Base-by-base conservation (phyloP, 2,329 filamentous ascomycete genomes). In the Dryadomyces quercus-mongolicae region DNA sequence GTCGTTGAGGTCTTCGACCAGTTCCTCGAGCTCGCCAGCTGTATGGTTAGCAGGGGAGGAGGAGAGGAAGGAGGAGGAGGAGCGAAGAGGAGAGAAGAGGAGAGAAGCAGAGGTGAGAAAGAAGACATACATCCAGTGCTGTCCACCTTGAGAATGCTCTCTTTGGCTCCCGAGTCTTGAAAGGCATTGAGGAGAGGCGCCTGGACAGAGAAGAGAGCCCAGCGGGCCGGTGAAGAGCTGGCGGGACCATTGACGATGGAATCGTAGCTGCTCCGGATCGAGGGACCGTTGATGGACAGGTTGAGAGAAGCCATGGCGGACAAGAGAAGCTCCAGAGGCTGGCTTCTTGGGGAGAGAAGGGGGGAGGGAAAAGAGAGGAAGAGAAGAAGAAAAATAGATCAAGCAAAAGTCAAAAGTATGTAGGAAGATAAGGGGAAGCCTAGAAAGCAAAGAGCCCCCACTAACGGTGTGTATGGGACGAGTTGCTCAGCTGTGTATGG, bases 1-100 rank as follows among this genome's bases (percentile, higher is more conserved):
- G 69, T 98, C 93, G 61, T 85, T 97, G 71, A 98, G 95, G 60
- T 98, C 93, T 62, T 98, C 93, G 62, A 95, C 81, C 56, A 98
- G 76, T 60, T 96, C 90, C 55, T 82, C 74, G 58, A 98, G 76
- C 70, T 98, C 92, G 59, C 93, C 93, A 72, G 96, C 91, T 93
- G 50, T 34, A 42, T 43, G 4, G 12, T 55, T 6, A 50, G 48
- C 16, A 4, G 5, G 15, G 10, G n/a, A 18, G 12, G 44, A 15
- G 18, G 15, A 12, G 16, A 10, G 21, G 22, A 18, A 10, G 31
- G 16, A 15, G 21, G n/a, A 54, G 56, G 50, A 58, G 36, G 44
- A 48, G 15, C 13, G 12, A 21, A 18, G 18, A 16, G 34, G 1
- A 31, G 10, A 38, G n/a, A 36, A 45, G 53, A 51, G 21, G 25